These are phyloP conservation scores for Diaporthe ilicicola DNA, from an alignment of 2,329 filamentous ascomycete genomes.

Conservation along the genomic window DNA sequence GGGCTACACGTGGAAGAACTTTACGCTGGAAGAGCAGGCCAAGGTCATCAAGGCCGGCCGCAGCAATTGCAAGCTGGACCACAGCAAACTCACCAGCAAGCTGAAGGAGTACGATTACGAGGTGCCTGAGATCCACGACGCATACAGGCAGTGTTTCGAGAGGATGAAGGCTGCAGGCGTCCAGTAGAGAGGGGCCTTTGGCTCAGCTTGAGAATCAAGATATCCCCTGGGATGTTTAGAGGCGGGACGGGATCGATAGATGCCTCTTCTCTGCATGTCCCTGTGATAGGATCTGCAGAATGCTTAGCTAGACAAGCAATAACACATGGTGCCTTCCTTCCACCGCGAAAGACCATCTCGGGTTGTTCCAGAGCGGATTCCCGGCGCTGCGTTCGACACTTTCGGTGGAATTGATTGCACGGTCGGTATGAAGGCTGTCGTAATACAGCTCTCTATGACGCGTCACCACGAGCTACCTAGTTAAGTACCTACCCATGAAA, in stretches of 20 bases:
- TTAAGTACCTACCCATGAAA: not conserved
- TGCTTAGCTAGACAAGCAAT: constrained; percentile 10
- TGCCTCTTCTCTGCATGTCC: not conserved
- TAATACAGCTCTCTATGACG: not conserved
- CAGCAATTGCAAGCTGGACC: constrained; percentile 72
- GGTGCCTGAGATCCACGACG: constrained; percentile 69
- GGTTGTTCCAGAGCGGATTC: not conserved
- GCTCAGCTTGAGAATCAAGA: not conserved
- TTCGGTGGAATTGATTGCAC: not conserved
- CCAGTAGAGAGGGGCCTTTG: constrained; percentile 46
- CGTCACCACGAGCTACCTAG: not conserved
- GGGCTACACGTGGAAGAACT: constrained; percentile 70
- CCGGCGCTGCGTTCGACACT: not conserved
- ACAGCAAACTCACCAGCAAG: constrained; percentile 67
- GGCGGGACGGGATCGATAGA: not conserved
- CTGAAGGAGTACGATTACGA: constrained; percentile 66
- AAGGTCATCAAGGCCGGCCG: constrained; percentile 74
- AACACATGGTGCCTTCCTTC: not conserved
- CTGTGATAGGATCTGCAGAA: not conserved
- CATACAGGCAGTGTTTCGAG: constrained; percentile 69
- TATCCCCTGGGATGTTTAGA: not conserved
- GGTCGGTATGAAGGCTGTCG: not conserved
- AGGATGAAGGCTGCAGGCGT: constrained; percentile 67
- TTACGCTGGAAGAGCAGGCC: constrained; percentile 70
- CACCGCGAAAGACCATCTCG: not conserved